These are phyloP conservation scores for Annona cherimola DNA, from an alignment of 164 flowering plant species.

Conservation along the genomic window DNA sequence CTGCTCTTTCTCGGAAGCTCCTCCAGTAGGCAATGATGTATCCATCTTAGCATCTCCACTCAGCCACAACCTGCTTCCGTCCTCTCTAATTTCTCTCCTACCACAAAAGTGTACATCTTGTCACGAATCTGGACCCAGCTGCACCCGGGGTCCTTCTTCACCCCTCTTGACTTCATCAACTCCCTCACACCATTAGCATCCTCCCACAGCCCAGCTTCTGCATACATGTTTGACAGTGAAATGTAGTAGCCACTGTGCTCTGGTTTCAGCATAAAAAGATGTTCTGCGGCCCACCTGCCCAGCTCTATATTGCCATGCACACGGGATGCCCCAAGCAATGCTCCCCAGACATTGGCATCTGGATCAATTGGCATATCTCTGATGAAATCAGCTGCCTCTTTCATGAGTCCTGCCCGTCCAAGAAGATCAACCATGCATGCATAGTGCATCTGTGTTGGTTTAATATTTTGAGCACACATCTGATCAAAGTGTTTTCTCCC, in stretches of 20 bases:
- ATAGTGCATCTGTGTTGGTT: constrained; percentile 20
- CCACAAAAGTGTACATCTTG: constrained; percentile 9
- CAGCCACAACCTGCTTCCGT: neutral
- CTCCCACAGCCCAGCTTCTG: constrained; percentile 18
- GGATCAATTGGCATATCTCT: constrained; percentile 23
- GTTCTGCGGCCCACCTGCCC: constrained; percentile 24
- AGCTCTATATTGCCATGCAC: constrained; percentile 36
- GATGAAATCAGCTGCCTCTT: constrained; percentile 17
- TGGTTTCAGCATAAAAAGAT: constrained; percentile 20
- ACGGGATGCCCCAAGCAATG: constrained; percentile 45
- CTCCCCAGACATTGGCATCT: constrained; percentile 45
- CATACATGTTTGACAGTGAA: constrained; percentile 16
- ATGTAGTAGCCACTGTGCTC: constrained; percentile 17
- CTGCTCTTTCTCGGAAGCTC: neutral
- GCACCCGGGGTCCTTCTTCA: constrained; percentile 41
- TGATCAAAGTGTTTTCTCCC: constrained; percentile 15
- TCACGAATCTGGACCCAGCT: constrained; percentile 17
- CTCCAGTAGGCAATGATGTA: neutral
- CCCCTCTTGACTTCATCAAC: constrained; percentile 36
- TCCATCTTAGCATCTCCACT: neutral
- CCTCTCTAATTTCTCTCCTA: constrained; percentile 2
- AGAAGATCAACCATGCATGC: constrained; percentile 44
- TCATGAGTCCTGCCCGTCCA: constrained; percentile 16
- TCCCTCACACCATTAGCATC: constrained; percentile 36
- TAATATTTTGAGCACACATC: constrained; percentile 7